Evolutionary conservation across 2,329 filamentous ascomycete genomes (phyloP).

Genomic region (Pezicula rhizophila): DNA sequence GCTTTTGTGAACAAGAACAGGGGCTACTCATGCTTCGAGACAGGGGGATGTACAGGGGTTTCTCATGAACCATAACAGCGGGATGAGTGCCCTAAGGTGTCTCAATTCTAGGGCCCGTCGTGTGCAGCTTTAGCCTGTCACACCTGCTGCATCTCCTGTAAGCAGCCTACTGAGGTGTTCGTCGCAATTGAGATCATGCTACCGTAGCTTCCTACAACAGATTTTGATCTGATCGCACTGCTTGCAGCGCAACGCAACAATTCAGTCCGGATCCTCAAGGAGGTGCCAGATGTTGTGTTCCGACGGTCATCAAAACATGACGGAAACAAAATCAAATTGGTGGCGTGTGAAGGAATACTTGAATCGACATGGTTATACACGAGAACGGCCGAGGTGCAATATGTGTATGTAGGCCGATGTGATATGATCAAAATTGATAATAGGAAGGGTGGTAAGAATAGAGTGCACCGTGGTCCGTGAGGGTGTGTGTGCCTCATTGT

Average conservation of each 20-base stretch:
- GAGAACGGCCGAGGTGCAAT: not conserved
- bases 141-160: not conserved
- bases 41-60: not conserved
- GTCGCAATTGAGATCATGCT: not conserved
- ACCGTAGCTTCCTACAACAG: not conserved
- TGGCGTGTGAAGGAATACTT: not conserved
- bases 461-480: not conserved
- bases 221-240: not conserved
- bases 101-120: slow-evolving; percentile 6
- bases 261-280: not conserved
- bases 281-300: not conserved
- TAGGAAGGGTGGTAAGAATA: not conserved
- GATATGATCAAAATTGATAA: not conserved
- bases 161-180: not conserved
- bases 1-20: too few species aligned
- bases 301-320: not conserved
- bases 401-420: not conserved
- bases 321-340: not conserved
- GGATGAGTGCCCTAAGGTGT: slow-evolving; percentile 6
- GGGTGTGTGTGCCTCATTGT: not conserved
- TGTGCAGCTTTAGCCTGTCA: slow-evolving; percentile 6
- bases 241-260: not conserved
- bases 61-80: slow-evolving; percentile 7
- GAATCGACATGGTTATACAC: not conserved
- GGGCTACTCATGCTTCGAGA: not conserved